Percentiles rank a stretch among this genome's conserved stretches.
Conservation (phyloP, 129 eudicot genomes). For the Lonicera japonica region DNA sequence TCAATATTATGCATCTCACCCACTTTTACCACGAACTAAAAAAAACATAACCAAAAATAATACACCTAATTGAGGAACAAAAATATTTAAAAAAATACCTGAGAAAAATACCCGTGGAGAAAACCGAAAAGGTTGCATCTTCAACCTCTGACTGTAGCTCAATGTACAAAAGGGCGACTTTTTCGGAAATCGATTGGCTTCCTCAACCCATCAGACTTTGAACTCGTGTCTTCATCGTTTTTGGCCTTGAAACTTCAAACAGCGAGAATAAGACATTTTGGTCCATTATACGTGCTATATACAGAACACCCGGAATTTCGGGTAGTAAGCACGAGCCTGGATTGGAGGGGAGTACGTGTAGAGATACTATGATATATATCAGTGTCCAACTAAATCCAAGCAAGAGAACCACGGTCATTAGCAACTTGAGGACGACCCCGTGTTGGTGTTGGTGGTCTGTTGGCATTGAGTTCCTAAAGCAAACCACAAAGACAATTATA, state of each 20-base stretch:
- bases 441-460: conserved; percentile 94
- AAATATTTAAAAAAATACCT: conserved; percentile 8
- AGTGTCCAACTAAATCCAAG: conserved; percentile 58
- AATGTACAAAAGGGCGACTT: conserved; percentile 35
- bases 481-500: conserved; percentile 1
- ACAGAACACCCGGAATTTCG: conserved; percentile 34
- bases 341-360: conserved; percentile 5
- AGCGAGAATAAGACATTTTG: conserved; percentile 5
- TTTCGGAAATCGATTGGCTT: conserved; percentile 4
- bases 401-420: conserved; percentile 82
- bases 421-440: conserved; percentile 99
- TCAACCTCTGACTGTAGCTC: conserved; percentile 32
- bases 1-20: conserved; percentile 12
- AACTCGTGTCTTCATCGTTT: conserved; percentile 2
- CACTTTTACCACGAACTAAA: not conserved
- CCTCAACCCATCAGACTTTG: too few relatives aligned
- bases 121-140: conserved; percentile 17
- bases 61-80: conserved; percentile 29
- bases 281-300: conserved; percentile 32
- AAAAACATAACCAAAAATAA: conserved; percentile 28
- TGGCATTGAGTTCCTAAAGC: conserved; percentile 84
- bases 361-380: conserved; percentile 14
- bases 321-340: conserved; percentile 33
- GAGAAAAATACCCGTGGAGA: conserved; percentile 19
- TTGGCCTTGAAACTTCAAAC: conserved; percentile 7